Evolutionary conservation across 2,329 filamentous ascomycete species (phyloP).

Genomic region (Coccinonectria pachysandricola): DNA sequence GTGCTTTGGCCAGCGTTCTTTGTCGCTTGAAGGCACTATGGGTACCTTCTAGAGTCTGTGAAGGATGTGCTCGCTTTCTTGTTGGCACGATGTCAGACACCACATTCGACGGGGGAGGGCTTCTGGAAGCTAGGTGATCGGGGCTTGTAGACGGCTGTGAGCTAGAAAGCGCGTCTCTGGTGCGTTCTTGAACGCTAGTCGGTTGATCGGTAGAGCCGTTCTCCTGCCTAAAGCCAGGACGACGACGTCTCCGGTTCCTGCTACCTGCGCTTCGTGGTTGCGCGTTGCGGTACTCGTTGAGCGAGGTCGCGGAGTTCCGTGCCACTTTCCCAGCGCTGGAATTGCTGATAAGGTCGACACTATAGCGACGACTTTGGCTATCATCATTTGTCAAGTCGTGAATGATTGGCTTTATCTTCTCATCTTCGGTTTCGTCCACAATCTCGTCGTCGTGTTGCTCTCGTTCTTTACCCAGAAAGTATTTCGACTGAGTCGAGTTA

Average conservation of each 20-base stretch:
- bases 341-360: constrained; percentile 9
- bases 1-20: no score
- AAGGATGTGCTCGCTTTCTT: constrained; percentile 3
- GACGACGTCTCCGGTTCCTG: no score
- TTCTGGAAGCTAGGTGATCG: constrained; percentile 13
- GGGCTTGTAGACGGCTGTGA: constrained; percentile 10
- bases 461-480: constrained; percentile 1
- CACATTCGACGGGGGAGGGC: constrained; percentile 11
- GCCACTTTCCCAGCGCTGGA: constrained; percentile 7
- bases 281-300: constrained; percentile 14
- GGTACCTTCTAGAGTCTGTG: constrained; percentile 1
- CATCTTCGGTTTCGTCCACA: constrained; percentile 6
- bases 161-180: background rate
- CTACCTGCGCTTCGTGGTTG: constrained; percentile 4
- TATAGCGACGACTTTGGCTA: constrained; percentile 8
- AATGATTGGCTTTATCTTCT: constrained; percentile 2
- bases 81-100: constrained; percentile 13
- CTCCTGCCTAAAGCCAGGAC: no score
- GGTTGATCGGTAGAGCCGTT: no score
- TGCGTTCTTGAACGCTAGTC: constrained; percentile 5
- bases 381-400: constrained; percentile 11
- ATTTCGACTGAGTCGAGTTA: constrained; percentile 1
- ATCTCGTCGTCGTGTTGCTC: constrained; percentile 3
- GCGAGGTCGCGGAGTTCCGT: no score
- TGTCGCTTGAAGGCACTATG: no score